phyloP scores from a whole-genome alignment of 2,329 filamentous ascomycete species.

The Cordyceps cateniannulata region DNA sequence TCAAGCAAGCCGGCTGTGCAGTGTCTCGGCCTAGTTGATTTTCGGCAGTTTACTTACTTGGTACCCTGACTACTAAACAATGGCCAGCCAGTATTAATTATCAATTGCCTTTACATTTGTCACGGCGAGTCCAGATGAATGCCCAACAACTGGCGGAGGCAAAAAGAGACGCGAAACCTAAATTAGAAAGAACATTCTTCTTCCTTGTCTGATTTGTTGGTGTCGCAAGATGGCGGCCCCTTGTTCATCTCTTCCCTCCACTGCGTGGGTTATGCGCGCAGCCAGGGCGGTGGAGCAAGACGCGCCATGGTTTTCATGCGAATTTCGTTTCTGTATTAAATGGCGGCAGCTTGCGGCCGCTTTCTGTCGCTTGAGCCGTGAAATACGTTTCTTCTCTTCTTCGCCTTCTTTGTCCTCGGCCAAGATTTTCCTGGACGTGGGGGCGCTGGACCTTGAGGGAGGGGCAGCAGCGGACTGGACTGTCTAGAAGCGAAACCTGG shows the following conservation, averaged over 20 bases:
- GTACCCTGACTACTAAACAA: too few species aligned
- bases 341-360: not conserved
- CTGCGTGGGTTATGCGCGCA: not conserved
- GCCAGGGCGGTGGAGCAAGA: not conserved
- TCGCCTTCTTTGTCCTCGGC: not conserved
- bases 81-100: too few species aligned
- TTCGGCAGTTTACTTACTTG: not conserved
- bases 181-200: not conserved
- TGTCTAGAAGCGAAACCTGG: not conserved
- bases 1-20: not conserved
- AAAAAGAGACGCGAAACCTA: not conserved
- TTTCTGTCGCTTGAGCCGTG: not conserved
- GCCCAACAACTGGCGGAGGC: not conserved
- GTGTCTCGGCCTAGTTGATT: not conserved
- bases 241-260: conserved; percentile 9
- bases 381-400: not conserved
- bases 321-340: not conserved
- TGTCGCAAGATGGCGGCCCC: conserved; percentile 3
- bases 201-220: not conserved
- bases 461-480: not conserved
- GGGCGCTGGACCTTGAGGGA: not conserved
- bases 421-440: not conserved
- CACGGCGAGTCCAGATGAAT: not conserved
- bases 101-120: not conserved
- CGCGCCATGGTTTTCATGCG: not conserved